Evolutionary conservation across 2,329 filamentous ascomycete species (phyloP).

Genomic region (Stagonosporopsis tanaceti): DNA sequence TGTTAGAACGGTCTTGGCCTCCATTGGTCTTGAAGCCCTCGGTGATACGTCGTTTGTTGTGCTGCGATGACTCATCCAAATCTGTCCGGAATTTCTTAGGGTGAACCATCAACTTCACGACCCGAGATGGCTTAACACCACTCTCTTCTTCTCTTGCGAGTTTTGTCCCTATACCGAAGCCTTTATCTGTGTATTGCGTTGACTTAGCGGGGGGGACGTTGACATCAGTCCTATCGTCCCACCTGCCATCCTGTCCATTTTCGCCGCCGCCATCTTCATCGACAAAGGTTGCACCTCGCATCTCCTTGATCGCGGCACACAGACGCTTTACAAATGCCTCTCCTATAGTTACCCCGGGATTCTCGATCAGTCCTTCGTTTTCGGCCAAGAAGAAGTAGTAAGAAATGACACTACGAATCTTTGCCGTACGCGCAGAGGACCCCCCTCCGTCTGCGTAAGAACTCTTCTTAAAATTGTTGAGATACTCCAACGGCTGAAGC

Average conservation of each 20-base stretch:
- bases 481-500: constrained; percentile 4
- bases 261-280: not conserved
- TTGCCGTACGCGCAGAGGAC: constrained; percentile 4
- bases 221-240: not conserved
- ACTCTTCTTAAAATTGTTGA: constrained; percentile 7
- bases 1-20: no score
- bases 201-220: not conserved
- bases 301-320: constrained; percentile 4
- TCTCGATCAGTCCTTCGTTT: constrained; percentile 14
- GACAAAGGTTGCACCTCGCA: not conserved
- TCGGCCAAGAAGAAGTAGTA: constrained; percentile 27
- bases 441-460: not conserved
- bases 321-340: constrained; percentile 6
- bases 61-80: no score
- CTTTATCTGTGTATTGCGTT: not conserved
- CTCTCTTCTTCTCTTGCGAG: not conserved
- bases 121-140: not conserved
- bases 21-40: not conserved
- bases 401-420: constrained; percentile 13
- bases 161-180: not conserved
- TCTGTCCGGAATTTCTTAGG: no score
- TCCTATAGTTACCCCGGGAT: not conserved
- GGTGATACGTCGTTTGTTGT: no score
- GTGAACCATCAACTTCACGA: not conserved
- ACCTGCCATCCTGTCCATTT: not conserved